phyloP scores from a whole-genome alignment of 2,329 filamentous ascomycete genomes.

The Botrytis medusae region DNA sequence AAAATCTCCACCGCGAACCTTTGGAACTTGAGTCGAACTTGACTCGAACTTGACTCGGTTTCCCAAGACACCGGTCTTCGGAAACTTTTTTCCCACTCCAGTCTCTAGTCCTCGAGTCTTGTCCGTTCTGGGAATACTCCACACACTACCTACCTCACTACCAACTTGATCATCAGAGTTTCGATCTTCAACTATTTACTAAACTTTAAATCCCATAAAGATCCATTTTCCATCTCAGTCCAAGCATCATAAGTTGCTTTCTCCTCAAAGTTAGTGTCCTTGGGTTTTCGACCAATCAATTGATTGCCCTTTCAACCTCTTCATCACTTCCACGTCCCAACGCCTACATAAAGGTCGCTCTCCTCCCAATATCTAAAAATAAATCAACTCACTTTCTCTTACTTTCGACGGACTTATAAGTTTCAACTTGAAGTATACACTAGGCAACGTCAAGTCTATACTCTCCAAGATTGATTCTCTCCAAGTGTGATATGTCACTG shows the following conservation, averaged over 20 bases:
- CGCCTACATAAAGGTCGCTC: too few relatives aligned
- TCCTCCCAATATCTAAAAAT: neutral
- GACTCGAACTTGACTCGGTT: neutral
- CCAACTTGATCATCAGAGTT: neutral
- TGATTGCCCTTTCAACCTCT: neutral
- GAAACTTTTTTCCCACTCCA: neutral
- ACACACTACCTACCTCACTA: neutral
- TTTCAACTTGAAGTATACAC: neutral
- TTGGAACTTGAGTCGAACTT: neutral
- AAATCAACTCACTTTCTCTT: neutral
- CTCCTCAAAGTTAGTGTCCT: neutral
- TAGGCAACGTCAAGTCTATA: conserved; percentile 22
- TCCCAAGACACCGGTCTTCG: neutral
- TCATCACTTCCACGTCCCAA: neutral
- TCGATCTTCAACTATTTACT: neutral
- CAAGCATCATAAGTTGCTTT: neutral
- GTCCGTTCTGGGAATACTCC: neutral
- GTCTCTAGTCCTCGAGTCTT: neutral
- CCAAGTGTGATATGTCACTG: conserved; percentile 41
- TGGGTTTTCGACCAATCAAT: neutral
- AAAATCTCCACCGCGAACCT: neutral
- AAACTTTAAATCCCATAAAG: conserved; percentile 2
- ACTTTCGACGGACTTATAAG: neutral
- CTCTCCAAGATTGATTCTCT: neutral
- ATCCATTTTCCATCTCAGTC: neutral